Conservation (phyloP, 2,329 filamentous ascomycete species). For the Ceratocystis smalleyi region DNA sequence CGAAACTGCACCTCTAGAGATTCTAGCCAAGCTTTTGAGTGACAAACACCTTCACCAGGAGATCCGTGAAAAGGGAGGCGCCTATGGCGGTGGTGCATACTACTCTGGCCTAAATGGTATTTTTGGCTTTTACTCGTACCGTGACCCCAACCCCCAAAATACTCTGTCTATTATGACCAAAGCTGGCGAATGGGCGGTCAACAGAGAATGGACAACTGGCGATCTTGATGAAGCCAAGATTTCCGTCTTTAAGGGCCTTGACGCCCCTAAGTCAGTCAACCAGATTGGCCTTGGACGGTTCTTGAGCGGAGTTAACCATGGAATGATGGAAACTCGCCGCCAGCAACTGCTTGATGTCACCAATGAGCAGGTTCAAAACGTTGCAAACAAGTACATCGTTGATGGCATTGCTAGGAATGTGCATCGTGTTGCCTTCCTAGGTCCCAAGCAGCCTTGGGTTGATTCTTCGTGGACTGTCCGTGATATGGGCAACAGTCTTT, state of each 20-base stretch:
- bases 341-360: constrained; percentile 78
- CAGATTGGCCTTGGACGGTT: constrained; percentile 78
- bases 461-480: constrained; percentile 58
- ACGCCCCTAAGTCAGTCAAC: constrained; percentile 76
- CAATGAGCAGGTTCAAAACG: constrained; percentile 61
- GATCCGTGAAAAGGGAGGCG: constrained; percentile 92
- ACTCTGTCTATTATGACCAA: constrained; percentile 71
- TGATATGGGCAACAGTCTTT: constrained; percentile 49
- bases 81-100: constrained; percentile 85
- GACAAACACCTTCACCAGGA: constrained; percentile 96
- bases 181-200: constrained; percentile 67
- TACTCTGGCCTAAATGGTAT: constrained; percentile 64
- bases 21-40: constrained; percentile 80
- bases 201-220: constrained; percentile 64
- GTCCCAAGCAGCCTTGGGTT: constrained; percentile 68
- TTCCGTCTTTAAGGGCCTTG: constrained; percentile 78
- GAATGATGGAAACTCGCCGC: constrained; percentile 74
- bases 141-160: constrained; percentile 86
- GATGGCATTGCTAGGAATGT: constrained; percentile 43
- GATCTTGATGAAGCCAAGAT: constrained; percentile 95
- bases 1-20: constrained; percentile 64
- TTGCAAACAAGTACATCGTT: constrained; percentile 69
- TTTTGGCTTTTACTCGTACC: constrained; percentile 93
- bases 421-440: constrained; percentile 58
- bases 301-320: constrained; percentile 66